These are phyloP conservation scores for Lasiodiplodia citricola DNA, from an alignment of 2,329 filamentous ascomycete species.

Conservation along the genomic window DNA sequence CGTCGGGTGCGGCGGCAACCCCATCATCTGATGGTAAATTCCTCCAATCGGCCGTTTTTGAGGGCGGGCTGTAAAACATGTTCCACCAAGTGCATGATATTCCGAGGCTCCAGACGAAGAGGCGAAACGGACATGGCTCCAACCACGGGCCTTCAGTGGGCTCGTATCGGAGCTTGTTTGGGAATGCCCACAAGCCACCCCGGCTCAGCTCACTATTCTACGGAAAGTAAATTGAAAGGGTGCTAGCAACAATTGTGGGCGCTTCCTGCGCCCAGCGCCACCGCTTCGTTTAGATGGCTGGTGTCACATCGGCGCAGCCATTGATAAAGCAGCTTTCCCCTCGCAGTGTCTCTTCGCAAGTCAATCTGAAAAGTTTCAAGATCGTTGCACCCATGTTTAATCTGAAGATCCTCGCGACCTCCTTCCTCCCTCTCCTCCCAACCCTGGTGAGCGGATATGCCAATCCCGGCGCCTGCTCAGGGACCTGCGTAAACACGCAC, in stretches of 20 bases:
- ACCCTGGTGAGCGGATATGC: conserved; percentile 39
- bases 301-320: not conserved
- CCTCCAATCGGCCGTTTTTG: conserved; percentile 17
- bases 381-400: conserved; percentile 6
- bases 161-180: conserved; percentile 9
- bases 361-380: not conserved
- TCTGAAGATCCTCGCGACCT: conserved; percentile 2
- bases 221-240: conserved; percentile 10
- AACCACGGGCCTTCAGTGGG: conserved; percentile 4
- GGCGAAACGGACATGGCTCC: conserved; percentile 10
- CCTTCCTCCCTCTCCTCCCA: not conserved
- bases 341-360: not conserved
- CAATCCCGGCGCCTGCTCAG: conserved; percentile 48
- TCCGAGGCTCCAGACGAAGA: conserved; percentile 3
- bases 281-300: conserved; percentile 4
- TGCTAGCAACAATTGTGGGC: not conserved
- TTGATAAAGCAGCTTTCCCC: not conserved
- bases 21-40: conserved; percentile 8
- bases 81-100: conserved; percentile 21
- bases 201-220: not conserved
- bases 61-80: not conserved
- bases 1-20: conserved; percentile 11
- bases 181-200: conserved; percentile 2
- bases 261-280: not conserved
- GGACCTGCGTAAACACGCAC: conserved; percentile 52